A percentile compares a stretch with the other conserved stretches of the same genome.
Evolutionary conservation across 768 basidiomycete genomes (phyloP).

Genomic region (Udeniomyces megalosporus): DNA sequence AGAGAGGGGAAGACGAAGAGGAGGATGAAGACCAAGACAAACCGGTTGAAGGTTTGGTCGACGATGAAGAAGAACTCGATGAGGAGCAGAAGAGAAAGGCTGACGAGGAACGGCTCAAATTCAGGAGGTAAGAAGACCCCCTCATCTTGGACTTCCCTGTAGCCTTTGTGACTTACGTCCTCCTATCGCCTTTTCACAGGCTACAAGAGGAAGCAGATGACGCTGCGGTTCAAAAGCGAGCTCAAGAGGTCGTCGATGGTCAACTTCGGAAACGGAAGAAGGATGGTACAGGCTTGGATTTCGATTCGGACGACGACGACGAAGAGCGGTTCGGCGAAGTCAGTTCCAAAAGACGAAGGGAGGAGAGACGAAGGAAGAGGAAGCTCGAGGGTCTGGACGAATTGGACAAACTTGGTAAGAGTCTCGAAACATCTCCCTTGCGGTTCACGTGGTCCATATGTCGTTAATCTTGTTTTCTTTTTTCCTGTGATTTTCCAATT

Average conservation of each 20-base stretch:
- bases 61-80: conserved; percentile 20
- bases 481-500: background rate
- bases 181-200: conserved; percentile 1
- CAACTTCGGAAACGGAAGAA: conserved; percentile 16
- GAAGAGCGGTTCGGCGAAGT: conserved; percentile 12
- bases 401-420: conserved; percentile 20
- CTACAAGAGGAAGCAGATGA: conserved; percentile 23
- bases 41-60: conserved; percentile 20
- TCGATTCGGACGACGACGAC: conserved; percentile 19
- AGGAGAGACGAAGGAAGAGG: conserved; percentile 18
- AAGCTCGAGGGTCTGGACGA: conserved; percentile 18
- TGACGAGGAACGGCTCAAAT: conserved; percentile 6
- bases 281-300: conserved; percentile 21
- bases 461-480: background rate
- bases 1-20: conserved; percentile 20
- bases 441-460: no score
- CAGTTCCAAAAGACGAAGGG: conserved; percentile 2
- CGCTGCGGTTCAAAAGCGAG: conserved; percentile 18
- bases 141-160: no score
- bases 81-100: conserved; percentile 20
- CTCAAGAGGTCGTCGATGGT: conserved; percentile 22
- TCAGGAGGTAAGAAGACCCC: conserved; percentile 3
- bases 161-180: background rate
- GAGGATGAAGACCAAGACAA: conserved; percentile 22
- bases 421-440: no score